A percentile compares a stretch with the other conserved stretches of the same genome.
These are phyloP conservation scores for Penicillium ucsense DNA, from an alignment of 495 filamentous ascomycete species.

Conservation along the genomic window DNA sequence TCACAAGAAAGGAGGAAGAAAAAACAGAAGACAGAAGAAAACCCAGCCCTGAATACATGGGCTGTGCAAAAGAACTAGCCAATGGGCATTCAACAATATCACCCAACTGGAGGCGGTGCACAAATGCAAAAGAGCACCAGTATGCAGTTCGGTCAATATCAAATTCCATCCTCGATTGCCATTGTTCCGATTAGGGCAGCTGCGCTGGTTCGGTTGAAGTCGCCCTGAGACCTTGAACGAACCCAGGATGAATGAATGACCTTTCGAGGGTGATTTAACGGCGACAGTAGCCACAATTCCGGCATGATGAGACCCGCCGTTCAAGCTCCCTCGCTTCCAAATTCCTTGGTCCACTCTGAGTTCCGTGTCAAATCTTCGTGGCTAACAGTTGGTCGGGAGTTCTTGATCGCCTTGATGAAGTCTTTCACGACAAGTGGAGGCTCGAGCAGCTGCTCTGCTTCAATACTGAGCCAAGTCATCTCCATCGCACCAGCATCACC, in stretches of 20 bases:
- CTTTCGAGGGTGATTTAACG: not conserved
- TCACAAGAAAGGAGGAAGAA: not conserved
- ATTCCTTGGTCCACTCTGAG: slow-evolving; percentile 91
- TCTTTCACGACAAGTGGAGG: slow-evolving; percentile 82
- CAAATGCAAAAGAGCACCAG: too few relatives aligned
- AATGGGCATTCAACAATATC: too few relatives aligned
- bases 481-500: slow-evolving; percentile 77
- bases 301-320: not conserved
- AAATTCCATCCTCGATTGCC: too few relatives aligned
- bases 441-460: slow-evolving; percentile 73
- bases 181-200: too few relatives aligned
- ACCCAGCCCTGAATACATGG: slow-evolving; percentile 5
- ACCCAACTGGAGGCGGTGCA: too few relatives aligned
- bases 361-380: slow-evolving; percentile 72
- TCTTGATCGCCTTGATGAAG: slow-evolving; percentile 86
- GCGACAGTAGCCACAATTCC: not conserved
- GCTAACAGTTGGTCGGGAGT: slow-evolving; percentile 81
- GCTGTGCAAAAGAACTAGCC: too few relatives aligned
- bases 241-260: too few relatives aligned
- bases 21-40: slow-evolving; percentile 23
- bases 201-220: too few relatives aligned
- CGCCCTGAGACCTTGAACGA: too few relatives aligned
- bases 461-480: slow-evolving; percentile 86
- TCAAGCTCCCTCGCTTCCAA: slow-evolving; percentile 82
- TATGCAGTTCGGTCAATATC: too few relatives aligned